phyloP scores from a whole-genome alignment of 768 basidiomycete genomes.

The Termitomyces sp. region DNA sequence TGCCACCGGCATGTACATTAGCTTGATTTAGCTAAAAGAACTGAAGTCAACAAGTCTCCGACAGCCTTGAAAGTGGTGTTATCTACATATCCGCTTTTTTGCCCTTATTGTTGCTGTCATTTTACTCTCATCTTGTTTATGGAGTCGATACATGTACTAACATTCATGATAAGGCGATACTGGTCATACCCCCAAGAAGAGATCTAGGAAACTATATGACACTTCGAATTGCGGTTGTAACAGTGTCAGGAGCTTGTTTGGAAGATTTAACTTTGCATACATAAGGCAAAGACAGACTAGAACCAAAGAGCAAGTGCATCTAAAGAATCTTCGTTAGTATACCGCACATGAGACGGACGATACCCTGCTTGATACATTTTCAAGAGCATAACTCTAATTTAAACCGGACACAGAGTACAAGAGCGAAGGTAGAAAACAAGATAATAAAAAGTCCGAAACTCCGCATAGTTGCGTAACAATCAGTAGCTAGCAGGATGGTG shows the following conservation, averaged over 20 bases:
- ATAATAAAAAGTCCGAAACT: constrained; percentile 10
- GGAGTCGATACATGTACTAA: too few relatives aligned
- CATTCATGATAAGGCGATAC: too few relatives aligned
- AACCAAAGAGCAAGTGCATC: neutral
- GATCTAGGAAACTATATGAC: too few relatives aligned
- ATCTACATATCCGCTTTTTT: too few relatives aligned
- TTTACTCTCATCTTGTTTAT: too few relatives aligned
- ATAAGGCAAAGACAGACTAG: neutral
- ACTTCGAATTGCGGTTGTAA: neutral
- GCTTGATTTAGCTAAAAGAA: too few relatives aligned
- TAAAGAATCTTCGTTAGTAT: neutral
- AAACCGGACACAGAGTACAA: constrained; percentile 7
- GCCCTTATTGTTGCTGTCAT: too few relatives aligned
- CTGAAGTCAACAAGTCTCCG: too few relatives aligned
- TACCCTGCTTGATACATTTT: neutral
- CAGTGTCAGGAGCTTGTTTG: neutral
- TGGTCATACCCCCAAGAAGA: too few relatives aligned
- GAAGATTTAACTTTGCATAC: neutral
- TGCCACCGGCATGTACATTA: too few relatives aligned
- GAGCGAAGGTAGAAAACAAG: constrained; percentile 4
- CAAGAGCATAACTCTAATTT: constrained; percentile 3
- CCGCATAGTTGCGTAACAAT: constrained; percentile 6
- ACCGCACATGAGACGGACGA: neutral
- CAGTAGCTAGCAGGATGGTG: constrained; percentile 1
- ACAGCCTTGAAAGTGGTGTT: too few relatives aligned